These are phyloP conservation scores for Camelina sativa DNA, from an alignment of 345 rosid species.

Conservation along the genomic window DNA sequence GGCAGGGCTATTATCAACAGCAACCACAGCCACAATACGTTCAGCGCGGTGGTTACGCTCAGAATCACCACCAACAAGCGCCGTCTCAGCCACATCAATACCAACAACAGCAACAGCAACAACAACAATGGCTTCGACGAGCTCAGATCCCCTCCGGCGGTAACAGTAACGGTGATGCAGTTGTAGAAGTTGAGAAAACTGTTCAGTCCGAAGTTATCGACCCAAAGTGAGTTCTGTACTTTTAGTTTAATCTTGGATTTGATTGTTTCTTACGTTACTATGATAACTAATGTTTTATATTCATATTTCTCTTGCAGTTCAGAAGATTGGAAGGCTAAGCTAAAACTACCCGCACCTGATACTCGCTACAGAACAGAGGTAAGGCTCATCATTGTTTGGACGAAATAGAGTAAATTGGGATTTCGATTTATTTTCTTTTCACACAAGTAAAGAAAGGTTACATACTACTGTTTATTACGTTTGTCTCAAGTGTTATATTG, in stretches of 20 bases:
- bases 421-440: not conserved
- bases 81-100: conserved; percentile 48
- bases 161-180: conserved; percentile 41
- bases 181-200: conserved; percentile 77
- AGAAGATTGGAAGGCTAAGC: conserved; percentile 89
- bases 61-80: conserved; percentile 51
- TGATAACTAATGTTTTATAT: not conserved
- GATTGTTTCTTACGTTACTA: not conserved
- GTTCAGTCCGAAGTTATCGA: conserved; percentile 80
- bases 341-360: conserved; percentile 75
- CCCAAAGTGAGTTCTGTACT: conserved; percentile 51
- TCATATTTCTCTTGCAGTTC: conserved; percentile 47
- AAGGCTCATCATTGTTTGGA: conserved; percentile 9
- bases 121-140: conserved; percentile 75
- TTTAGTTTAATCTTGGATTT: not conserved
- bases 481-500: not conserved
- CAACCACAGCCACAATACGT: conserved; percentile 64
- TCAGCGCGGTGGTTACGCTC: conserved; percentile 53
- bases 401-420: not conserved
- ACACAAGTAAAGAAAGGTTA: not conserved
- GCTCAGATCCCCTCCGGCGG: conserved; percentile 46
- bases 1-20: conserved; percentile 40
- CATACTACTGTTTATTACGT: not conserved
- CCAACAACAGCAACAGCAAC: conserved; percentile 43
- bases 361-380: conserved; percentile 89